Evolutionary conservation across 305 asterid species (phyloP), one percentile per base, ranked within the genome.

Genomic region (Nicotiana rustica): DNA sequence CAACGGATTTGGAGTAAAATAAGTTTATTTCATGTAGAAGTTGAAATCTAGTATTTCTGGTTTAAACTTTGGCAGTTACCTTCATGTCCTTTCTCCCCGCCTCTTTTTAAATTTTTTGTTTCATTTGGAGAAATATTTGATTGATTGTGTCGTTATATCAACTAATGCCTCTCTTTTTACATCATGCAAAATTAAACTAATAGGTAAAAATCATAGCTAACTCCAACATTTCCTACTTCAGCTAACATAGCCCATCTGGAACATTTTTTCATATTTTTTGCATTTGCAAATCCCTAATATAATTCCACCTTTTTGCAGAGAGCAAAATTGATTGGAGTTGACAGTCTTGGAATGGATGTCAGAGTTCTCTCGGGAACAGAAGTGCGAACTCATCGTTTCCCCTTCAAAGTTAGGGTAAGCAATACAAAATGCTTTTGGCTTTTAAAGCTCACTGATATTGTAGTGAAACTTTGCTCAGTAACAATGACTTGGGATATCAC

Each of bases 271-370:
- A 52, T 52, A 52, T 8, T 29, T 49, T 25, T 49, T 29, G 9
- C 3, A 2, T 52, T 4, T 75, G 80, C 29, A 8, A 15, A 29
- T 38, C 33, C 29, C 10, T 76, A 15, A 76, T 15, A 52, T 67
- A 62, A 66, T 33, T 64, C 78, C 57, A 36, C 80, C 76, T 79
- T 85, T 84, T 77, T 75, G 65, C 79, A 93, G 98, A 90, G 89
- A 55, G 96, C 96, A 73, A 87, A 85, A 81, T 88, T 94, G 82
- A 89, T 94, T 80, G 98, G 97, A 82, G 93, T 94, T 38, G 98
- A 94, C 88, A 92, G 94, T 86, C 94, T 91, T 65, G 98, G 97
- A 86, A 85, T 94, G 86, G 98, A 94, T 21, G 98, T 94, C 64
- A 86, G 97, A 87, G 89, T 91, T 86, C 91, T 86, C 77, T 83